Conservation (phyloP, 2,329 filamentous ascomycete genomes). For the Colletotrichum sublineola region DNA sequence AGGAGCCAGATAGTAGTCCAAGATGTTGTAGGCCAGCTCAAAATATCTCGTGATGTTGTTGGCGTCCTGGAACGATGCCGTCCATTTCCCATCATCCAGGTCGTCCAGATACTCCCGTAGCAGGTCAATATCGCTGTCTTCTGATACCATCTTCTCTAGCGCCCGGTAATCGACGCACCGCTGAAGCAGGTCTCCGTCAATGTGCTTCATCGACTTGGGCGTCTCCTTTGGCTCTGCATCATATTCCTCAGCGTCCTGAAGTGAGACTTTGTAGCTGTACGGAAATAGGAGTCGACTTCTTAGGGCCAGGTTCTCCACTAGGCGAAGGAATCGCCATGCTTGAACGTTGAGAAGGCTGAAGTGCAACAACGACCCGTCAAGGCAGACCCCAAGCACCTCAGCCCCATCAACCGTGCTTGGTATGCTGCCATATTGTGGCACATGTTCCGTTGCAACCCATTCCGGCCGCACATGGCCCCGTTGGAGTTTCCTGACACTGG, state of each 20-base stretch:
- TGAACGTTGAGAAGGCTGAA: slow-evolving; percentile 75
- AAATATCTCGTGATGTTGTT: slow-evolving; percentile 55
- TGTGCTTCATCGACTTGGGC: slow-evolving; percentile 67
- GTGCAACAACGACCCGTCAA: slow-evolving; percentile 78
- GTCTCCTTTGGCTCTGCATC: slow-evolving; percentile 56
- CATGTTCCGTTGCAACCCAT: slow-evolving; percentile 58
- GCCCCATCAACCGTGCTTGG: slow-evolving; percentile 58
- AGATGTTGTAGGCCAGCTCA: slow-evolving; percentile 64
- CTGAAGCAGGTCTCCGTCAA: slow-evolving; percentile 76
- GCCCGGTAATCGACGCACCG: slow-evolving; percentile 63
- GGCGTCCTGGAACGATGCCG: slow-evolving; percentile 49
- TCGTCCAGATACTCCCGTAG: slow-evolving; percentile 64
- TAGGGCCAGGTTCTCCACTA: slow-evolving; percentile 78
- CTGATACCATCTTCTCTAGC: slow-evolving; percentile 58
- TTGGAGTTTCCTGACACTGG: slow-evolving; percentile 69
- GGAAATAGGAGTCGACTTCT: slow-evolving; percentile 63
- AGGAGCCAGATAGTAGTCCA: slow-evolving; percentile 66
- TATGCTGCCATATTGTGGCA: slow-evolving; percentile 58
- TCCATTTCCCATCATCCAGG: slow-evolving; percentile 61
- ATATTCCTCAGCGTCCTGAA: slow-evolving; percentile 44
- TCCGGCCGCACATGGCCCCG: slow-evolving; percentile 65
- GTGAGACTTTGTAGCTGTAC: slow-evolving; percentile 54
- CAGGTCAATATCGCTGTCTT: slow-evolving; percentile 51
- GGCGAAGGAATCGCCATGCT: slow-evolving; percentile 77
- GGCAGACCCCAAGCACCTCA: slow-evolving; percentile 73